These are phyloP conservation scores for Zygosaccharomyces gambellarensis DNA, from an alignment of 805 yeast genomes.

Conservation along the genomic window DNA sequence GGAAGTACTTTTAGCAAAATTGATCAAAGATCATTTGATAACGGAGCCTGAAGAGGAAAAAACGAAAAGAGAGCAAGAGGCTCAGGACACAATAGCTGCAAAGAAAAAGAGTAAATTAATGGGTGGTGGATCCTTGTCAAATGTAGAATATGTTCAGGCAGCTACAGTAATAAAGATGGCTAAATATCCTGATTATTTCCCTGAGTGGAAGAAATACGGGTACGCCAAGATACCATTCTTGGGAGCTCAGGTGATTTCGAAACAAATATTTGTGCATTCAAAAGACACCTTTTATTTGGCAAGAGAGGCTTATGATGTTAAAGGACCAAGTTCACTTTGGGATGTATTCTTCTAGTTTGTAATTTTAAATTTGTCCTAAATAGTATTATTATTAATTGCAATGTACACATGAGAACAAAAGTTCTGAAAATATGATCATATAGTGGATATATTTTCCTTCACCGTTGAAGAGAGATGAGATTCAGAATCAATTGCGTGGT, in stretches of 20 bases:
- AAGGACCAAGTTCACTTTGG: slow-evolving; percentile 84
- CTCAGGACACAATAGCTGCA: slow-evolving; percentile 31
- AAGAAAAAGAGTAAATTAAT: slow-evolving; percentile 29
- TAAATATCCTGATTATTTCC: slow-evolving; percentile 84
- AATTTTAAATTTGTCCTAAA: neutral
- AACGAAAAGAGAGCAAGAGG: slow-evolving; percentile 25
- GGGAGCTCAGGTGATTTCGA: slow-evolving; percentile 84
- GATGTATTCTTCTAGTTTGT: slow-evolving; percentile 40
- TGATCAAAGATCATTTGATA: slow-evolving; percentile 53
- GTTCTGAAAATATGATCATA: neutral
- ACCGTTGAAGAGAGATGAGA: neutral
- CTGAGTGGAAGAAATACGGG: slow-evolving; percentile 84
- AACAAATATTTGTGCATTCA: slow-evolving; percentile 68
- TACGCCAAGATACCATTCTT: slow-evolving; percentile 73
- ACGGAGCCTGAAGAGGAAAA: slow-evolving; percentile 31
- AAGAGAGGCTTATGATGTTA: slow-evolving; percentile 64
- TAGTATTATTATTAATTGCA: slow-evolving; percentile 3
- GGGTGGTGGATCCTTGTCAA: slow-evolving; percentile 29
- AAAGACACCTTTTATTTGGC: slow-evolving; percentile 64
- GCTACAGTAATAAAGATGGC: slow-evolving; percentile 70
- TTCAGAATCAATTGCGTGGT: neutral
- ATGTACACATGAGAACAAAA: neutral
- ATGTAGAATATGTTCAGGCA: slow-evolving; percentile 51
- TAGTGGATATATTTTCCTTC: neutral
- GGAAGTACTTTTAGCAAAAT: slow-evolving; percentile 57